A percentile compares a stretch with the other conserved stretches of the same genome.
phyloP scores from a whole-genome alignment of 495 filamentous ascomycete species.

The Copromyces sp. region DNA sequence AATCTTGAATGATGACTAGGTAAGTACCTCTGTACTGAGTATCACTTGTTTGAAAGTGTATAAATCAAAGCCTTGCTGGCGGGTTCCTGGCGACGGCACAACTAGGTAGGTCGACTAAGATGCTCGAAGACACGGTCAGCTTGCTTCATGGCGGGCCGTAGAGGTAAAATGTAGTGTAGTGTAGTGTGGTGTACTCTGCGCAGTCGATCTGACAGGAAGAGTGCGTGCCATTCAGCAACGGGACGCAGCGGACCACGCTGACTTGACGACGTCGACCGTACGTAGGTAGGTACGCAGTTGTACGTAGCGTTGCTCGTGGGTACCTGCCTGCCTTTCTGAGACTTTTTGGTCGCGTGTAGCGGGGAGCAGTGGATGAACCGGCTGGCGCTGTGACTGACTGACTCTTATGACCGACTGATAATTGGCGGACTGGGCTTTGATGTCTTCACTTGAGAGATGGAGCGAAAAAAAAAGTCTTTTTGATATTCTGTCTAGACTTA shows the following conservation, averaged over 20 bases:
- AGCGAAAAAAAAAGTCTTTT: neutral
- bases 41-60: neutral
- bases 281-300: neutral
- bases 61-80: neutral
- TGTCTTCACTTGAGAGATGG: neutral
- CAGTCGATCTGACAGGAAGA: neutral
- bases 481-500: neutral
- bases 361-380: neutral
- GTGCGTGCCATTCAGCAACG: neutral
- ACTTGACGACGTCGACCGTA: neutral
- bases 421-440: neutral
- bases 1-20: neutral
- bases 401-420: neutral
- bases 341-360: neutral
- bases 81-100: neutral
- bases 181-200: neutral
- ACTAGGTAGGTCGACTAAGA: neutral
- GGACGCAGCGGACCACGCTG: neutral
- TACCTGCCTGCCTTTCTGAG: neutral
- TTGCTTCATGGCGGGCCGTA: neutral
- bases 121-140: neutral
- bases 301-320: neutral
- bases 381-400: neutral
- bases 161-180: neutral
- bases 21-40: neutral